Conservation (phyloP, 2,329 filamentous ascomycete species). For the Didymella segeticola region DNA sequence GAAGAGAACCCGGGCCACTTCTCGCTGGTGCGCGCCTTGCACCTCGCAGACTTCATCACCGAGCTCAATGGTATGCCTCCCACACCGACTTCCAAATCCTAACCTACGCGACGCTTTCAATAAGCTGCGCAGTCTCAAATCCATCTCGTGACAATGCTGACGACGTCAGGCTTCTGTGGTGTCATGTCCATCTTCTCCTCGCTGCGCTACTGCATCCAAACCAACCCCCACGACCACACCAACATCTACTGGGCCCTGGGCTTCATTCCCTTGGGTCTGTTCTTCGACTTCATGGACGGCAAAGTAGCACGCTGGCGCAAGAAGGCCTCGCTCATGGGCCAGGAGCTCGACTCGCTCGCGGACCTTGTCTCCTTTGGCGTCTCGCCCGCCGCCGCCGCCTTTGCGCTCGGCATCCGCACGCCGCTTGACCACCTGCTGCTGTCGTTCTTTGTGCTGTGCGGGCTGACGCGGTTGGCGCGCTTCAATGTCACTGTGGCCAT, state of each 20-base stretch:
- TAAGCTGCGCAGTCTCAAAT: too few species aligned
- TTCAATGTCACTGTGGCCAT: constrained; percentile 96
- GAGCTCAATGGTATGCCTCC: constrained; percentile 71
- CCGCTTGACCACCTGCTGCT: constrained; percentile 81
- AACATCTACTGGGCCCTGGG: constrained; percentile 83
- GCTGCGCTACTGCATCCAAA: constrained; percentile 86
- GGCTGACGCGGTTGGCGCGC: constrained; percentile 88
- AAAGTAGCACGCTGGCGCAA: constrained; percentile 95
- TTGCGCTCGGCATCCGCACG: constrained; percentile 87
- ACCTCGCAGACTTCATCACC: constrained; percentile 84
- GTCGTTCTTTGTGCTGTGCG: constrained; percentile 91
- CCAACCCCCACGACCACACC: constrained; percentile 64
- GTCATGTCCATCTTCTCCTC: constrained; percentile 97
- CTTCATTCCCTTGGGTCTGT: constrained; percentile 84
- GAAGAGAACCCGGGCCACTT: constrained; percentile 74
- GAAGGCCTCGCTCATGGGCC: constrained; percentile 97
- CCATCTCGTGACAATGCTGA: constrained; percentile 4
- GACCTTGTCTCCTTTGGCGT: constrained; percentile 97
- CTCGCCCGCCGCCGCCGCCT: constrained; percentile 84
- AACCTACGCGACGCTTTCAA: neutral
- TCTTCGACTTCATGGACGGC: constrained; percentile 98
- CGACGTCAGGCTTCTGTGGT: constrained; percentile 73
- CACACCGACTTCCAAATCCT: neutral
- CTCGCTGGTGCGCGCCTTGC: constrained; percentile 65
- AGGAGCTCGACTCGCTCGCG: constrained; percentile 94